Percentiles rank a stretch among this genome's conserved stretches.
Evolutionary conservation across 495 filamentous ascomycete genomes (phyloP).

Genomic region (Aspergillus egyptiacus): DNA sequence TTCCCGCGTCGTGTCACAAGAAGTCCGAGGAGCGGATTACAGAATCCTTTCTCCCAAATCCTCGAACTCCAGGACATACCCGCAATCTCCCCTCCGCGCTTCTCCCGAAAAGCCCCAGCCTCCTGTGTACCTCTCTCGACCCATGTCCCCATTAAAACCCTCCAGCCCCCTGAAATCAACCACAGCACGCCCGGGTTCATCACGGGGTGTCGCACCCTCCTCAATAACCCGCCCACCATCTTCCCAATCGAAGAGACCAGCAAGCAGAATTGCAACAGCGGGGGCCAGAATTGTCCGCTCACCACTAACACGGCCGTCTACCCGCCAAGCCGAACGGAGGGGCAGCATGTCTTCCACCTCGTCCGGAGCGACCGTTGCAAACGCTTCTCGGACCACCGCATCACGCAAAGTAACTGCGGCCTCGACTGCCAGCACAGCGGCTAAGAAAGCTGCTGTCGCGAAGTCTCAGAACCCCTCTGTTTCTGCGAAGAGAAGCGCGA

Average conservation of each 20-base stretch:
- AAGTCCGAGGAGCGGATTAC: slow-evolving; percentile 42
- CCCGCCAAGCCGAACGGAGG: slow-evolving; percentile 41
- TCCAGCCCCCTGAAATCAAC: slow-evolving; percentile 46
- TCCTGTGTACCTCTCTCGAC: slow-evolving; percentile 46
- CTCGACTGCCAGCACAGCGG: slow-evolving; percentile 35
- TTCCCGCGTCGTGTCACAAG: slow-evolving; percentile 48
- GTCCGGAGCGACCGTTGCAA: slow-evolving; percentile 55
- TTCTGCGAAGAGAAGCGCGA: slow-evolving; percentile 32
- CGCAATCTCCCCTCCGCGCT: slow-evolving; percentile 49
- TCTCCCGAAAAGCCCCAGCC: slow-evolving; percentile 41
- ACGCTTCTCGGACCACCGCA: slow-evolving; percentile 43
- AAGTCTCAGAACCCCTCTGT: slow-evolving; percentile 31
- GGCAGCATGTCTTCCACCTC: slow-evolving; percentile 41
- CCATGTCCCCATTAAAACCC: slow-evolving; percentile 50
- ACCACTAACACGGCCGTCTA: slow-evolving; percentile 34
- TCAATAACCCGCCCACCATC: slow-evolving; percentile 22
- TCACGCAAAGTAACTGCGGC: slow-evolving; percentile 44
- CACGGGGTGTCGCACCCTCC: not conserved
- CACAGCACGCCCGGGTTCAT: slow-evolving; percentile 26
- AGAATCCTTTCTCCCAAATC: slow-evolving; percentile 74
- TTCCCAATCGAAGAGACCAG: slow-evolving; percentile 28
- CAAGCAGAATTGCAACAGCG: slow-evolving; percentile 24
- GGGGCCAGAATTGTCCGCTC: slow-evolving; percentile 27
- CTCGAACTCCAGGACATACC: slow-evolving; percentile 65
- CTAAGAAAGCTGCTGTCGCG: slow-evolving; percentile 39